These are phyloP conservation scores for Multifurca ochricompacta DNA, from an alignment of 768 basidiomycete species.

Conservation along the genomic window DNA sequence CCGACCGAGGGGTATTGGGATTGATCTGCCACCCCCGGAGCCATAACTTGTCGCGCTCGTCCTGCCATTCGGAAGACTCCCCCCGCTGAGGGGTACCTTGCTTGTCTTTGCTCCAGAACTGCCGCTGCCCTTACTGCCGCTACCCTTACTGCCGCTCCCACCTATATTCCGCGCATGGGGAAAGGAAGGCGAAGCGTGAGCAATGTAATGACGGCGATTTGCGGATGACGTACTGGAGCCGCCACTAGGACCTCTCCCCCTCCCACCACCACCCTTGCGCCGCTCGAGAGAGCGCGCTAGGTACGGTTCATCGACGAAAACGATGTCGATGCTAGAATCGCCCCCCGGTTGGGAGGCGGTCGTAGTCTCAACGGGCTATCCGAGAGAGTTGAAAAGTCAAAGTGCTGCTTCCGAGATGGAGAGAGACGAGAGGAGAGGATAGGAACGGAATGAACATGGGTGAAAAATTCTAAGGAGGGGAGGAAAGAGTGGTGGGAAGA, in stretches of 20 bases:
- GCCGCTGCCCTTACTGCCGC: constrained; percentile 7
- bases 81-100: not conserved
- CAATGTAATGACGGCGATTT: too few species aligned
- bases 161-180: not conserved
- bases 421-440: not conserved
- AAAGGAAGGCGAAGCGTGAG: not conserved
- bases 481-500: not conserved
- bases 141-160: constrained; percentile 2
- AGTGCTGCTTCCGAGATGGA: not conserved
- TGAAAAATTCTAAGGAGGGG: too few species aligned
- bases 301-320: not conserved
- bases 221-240: not conserved
- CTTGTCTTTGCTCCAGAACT: not conserved
- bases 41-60: constrained; percentile 23
- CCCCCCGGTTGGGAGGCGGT: not conserved
- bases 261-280: constrained; percentile 12
- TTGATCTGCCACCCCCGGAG: constrained; percentile 16
- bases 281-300: not conserved
- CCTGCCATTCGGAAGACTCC: constrained; percentile 3
- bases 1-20: constrained; percentile 20
- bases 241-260: not conserved
- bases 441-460: constrained; percentile 7
- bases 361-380: not conserved
- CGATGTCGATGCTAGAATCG: not conserved
- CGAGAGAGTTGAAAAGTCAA: too few species aligned